Evolutionary conservation across 257 asterid genomes (phyloP).

Genomic region (Solanum tarijense): DNA sequence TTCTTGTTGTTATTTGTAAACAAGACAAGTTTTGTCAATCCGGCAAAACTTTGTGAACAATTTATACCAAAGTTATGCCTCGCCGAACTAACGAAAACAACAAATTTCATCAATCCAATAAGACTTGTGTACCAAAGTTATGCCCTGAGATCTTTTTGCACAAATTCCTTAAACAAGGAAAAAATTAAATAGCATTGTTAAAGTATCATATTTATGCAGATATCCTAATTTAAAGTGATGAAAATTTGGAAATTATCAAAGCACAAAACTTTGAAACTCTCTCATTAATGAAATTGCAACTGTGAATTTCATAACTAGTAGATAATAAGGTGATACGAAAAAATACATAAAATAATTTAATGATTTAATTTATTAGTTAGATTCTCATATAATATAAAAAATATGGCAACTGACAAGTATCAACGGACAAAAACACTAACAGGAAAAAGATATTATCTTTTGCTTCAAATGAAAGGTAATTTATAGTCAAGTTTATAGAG

Average conservation of each 20-base stretch:
- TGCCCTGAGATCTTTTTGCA: background rate
- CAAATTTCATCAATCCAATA: background rate
- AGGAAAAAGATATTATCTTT: background rate
- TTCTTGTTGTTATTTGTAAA: background rate
- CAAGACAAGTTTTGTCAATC: too few species aligned
- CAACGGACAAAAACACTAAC: background rate
- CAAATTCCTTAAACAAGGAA: background rate
- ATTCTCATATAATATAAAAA: background rate
- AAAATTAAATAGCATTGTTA: background rate
- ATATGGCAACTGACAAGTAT: background rate
- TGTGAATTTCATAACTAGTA: too few species aligned
- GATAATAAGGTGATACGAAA: background rate
- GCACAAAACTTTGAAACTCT: background rate
- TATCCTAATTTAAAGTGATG: background rate
- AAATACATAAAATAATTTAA: too few species aligned
- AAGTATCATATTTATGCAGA: background rate
- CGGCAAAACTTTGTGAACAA: background rate
- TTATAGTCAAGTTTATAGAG: background rate
- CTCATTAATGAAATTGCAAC: background rate
- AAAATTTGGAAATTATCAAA: background rate
- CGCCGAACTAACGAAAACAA: background rate
- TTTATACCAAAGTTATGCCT: background rate
- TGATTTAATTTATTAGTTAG: background rate
- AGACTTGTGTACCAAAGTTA: background rate
- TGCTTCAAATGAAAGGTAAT: background rate